phyloP scores from a whole-genome alignment of 2,329 filamentous ascomycete species.

The Colletotrichum lini region DNA sequence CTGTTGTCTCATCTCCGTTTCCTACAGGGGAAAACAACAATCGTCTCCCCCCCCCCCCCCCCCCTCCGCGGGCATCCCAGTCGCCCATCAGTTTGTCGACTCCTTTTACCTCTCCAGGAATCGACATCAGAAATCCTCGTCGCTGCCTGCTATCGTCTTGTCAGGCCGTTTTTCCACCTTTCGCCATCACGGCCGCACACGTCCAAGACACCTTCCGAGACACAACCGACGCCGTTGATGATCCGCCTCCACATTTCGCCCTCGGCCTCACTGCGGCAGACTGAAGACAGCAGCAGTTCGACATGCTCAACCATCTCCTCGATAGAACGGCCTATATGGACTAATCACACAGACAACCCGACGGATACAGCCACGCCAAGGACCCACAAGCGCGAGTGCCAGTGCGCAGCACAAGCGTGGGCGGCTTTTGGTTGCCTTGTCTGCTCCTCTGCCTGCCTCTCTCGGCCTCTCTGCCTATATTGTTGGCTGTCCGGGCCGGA shows the following conservation, averaged over 20 bases:
- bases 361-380: conserved; percentile 29
- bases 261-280: conserved; percentile 19
- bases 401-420: conserved; percentile 31
- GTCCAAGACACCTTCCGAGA: conserved; percentile 21
- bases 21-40: not conserved
- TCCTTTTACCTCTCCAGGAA: conserved; percentile 2
- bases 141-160: conserved; percentile 30
- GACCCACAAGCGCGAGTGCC: conserved; percentile 6
- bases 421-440: not conserved
- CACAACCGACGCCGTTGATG: conserved; percentile 35
- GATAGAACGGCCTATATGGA: conserved; percentile 7
- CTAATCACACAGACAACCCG: not conserved
- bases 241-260: conserved; percentile 29
- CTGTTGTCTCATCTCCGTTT: conserved; percentile 27
- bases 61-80: not conserved
- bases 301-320: not conserved
- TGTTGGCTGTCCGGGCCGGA: conserved; percentile 9
- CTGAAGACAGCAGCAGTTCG: conserved; percentile 20
- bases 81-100: conserved; percentile 13
- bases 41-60: too few relatives aligned
- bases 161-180: conserved; percentile 29
- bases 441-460: not conserved
- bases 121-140: conserved; percentile 2
- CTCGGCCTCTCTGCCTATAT: not conserved
- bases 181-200: conserved; percentile 33